A percentile compares a stretch with the other conserved stretches of the same genome.
phyloP scores from a whole-genome alignment of 768 basidiomycete species.

The Mycena maculata region DNA sequence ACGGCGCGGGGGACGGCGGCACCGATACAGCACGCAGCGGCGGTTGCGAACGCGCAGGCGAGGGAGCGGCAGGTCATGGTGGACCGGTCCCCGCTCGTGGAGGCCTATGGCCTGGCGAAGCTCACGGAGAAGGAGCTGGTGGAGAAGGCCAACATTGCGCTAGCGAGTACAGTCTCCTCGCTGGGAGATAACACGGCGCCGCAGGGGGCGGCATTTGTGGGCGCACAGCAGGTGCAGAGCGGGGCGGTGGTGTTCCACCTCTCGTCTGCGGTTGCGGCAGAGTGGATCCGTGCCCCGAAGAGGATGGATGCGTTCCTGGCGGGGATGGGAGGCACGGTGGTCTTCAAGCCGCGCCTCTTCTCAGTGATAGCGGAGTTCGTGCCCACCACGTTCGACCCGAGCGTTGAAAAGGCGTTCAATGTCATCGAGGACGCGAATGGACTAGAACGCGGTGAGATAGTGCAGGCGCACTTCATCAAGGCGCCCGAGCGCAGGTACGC shows the following conservation, averaged over 20 bases:
- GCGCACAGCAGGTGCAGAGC: slow-evolving; percentile 23
- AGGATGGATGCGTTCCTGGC: slow-evolving; percentile 22
- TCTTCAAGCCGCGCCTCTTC: slow-evolving; percentile 11
- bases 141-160: slow-evolving; percentile 24
- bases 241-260: slow-evolving; percentile 34
- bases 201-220: slow-evolving; percentile 31
- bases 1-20: no score
- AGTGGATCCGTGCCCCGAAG: slow-evolving; percentile 29
- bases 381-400: no score
- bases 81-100: no score
- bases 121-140: slow-evolving; percentile 27
- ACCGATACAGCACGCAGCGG: no score
- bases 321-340: slow-evolving; percentile 25
- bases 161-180: neutral
- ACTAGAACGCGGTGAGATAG: slow-evolving; percentile 15
- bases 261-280: slow-evolving; percentile 9
- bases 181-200: neutral
- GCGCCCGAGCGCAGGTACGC: slow-evolving; percentile 18
- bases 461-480: slow-evolving; percentile 43
- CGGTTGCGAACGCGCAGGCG: no score
- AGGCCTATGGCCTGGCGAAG: no score
- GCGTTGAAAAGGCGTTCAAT: neutral
- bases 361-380: slow-evolving; percentile 38
- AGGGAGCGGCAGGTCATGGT: no score
- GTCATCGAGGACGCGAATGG: slow-evolving; percentile 33